Percentiles rank a stretch among this genome's conserved stretches.
phyloP scores from a whole-genome alignment of 2,329 filamentous ascomycete genomes.

The Alternaria arborescens region DNA sequence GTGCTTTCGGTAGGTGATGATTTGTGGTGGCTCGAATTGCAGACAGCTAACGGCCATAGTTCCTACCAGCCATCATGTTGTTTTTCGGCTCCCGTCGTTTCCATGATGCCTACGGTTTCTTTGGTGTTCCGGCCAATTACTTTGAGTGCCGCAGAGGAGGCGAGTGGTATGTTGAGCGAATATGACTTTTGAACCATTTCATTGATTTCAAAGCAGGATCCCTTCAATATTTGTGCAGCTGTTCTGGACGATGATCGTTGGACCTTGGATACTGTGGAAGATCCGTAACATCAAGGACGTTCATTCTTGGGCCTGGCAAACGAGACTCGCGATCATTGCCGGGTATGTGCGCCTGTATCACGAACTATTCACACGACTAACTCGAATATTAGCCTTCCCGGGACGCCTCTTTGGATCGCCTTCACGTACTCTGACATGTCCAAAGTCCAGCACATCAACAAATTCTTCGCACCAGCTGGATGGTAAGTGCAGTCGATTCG shows the following conservation, averaged over 20 bases:
- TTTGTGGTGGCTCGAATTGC: background rate
- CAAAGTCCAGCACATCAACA: conserved; percentile 36
- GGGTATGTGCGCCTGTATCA: conserved; percentile 33
- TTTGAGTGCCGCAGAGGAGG: conserved; percentile 61
- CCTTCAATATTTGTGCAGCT: conserved; percentile 50
- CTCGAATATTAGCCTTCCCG: conserved; percentile 39
- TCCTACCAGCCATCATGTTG: conserved; percentile 66
- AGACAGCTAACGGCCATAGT: conserved; percentile 51
- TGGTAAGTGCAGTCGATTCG: conserved; percentile 36
- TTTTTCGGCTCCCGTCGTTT: conserved; percentile 72
- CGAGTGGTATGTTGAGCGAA: conserved; percentile 65
- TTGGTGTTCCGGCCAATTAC: conserved; percentile 58
- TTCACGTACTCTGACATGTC: conserved; percentile 46
- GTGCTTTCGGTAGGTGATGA: conserved; percentile 40
- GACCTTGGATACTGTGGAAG: conserved; percentile 51
- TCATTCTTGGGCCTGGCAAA: conserved; percentile 52
- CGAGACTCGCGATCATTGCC: conserved; percentile 48
- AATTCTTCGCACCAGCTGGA: conserved; percentile 46
- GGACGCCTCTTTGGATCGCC: conserved; percentile 50
- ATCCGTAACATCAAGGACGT: conserved; percentile 49
- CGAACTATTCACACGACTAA: conserved; percentile 26
- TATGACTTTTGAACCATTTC: background rate
- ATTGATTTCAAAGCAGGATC: conserved; percentile 36
- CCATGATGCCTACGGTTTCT: conserved; percentile 64
- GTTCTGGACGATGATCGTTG: conserved; percentile 49